Evolutionary conservation across 169 alveolate genomes (phyloP).

Genomic region (Theileria annulata): DNA sequence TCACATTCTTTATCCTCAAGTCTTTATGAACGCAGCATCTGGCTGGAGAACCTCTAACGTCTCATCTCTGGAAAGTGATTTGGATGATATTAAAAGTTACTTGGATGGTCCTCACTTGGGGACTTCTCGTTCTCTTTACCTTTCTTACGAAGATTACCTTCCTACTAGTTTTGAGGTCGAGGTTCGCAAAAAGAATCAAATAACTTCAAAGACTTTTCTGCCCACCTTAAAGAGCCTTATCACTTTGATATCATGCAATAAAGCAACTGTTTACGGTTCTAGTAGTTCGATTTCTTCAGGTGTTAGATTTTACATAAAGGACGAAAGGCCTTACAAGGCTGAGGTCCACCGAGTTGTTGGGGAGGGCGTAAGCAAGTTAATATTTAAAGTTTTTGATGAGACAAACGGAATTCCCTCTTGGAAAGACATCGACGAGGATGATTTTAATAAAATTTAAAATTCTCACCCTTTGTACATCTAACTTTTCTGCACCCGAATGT

Average conservation of each 20-base stretch:
- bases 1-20: neutral
- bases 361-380: neutral
- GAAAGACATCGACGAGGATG: neutral
- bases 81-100: neutral
- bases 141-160: neutral
- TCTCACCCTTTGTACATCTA: neutral
- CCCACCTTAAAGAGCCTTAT: neutral
- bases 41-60: neutral
- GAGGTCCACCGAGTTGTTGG: neutral
- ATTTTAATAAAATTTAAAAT: neutral
- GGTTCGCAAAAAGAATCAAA: neutral
- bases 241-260: neutral
- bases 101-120: conserved; percentile 2
- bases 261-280: neutral
- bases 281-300: neutral
- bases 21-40: neutral
- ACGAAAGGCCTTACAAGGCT: conserved; percentile 4
- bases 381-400: neutral
- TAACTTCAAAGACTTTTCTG: neutral
- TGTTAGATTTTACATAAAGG: neutral
- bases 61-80: neutral
- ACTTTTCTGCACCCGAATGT: neutral
- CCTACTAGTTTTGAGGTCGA: neutral
- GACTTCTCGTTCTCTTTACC: neutral
- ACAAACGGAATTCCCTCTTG: neutral